phyloP scores from a whole-genome alignment of 2,329 filamentous ascomycete species.

The Ilyonectria sp. region DNA sequence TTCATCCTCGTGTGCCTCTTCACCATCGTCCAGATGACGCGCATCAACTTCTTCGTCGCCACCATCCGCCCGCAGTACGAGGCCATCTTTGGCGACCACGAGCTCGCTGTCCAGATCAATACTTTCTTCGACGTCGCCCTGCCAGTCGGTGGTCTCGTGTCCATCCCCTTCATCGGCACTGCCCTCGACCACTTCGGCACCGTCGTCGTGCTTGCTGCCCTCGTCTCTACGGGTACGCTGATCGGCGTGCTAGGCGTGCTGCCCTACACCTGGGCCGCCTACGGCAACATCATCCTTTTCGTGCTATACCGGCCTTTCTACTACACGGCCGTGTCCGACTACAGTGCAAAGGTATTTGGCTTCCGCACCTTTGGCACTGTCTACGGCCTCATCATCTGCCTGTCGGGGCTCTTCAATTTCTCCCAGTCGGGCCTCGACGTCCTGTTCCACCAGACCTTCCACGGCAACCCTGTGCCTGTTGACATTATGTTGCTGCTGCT shows the following conservation, averaged over 20 bases:
- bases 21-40: conserved; percentile 82
- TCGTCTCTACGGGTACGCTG: conserved; percentile 79
- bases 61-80: conserved; percentile 88
- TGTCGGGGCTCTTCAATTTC: conserved; percentile 88
- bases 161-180: conserved; percentile 87
- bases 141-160: conserved; percentile 85
- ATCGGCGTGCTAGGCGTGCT: conserved; percentile 86
- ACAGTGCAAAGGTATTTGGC: conserved; percentile 91
- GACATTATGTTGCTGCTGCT: conserved; percentile 77
- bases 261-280: conserved; percentile 78
- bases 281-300: conserved; percentile 83
- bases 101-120: conserved; percentile 79
- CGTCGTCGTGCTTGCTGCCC: conserved; percentile 76
- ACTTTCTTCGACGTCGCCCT: conserved; percentile 86
- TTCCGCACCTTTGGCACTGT: conserved; percentile 94
- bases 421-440: conserved; percentile 85
- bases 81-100: conserved; percentile 76
- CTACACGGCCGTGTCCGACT: conserved; percentile 92
- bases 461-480: conserved; percentile 81
- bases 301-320: conserved; percentile 91
- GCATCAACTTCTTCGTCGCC: conserved; percentile 94
- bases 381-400: conserved; percentile 91
- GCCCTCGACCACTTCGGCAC: conserved; percentile 85
- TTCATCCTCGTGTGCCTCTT: conserved; percentile 88
- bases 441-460: conserved; percentile 80